Evolutionary conservation across 805 yeast species (phyloP).

Genomic region (Soucietia sequanensis): DNA sequence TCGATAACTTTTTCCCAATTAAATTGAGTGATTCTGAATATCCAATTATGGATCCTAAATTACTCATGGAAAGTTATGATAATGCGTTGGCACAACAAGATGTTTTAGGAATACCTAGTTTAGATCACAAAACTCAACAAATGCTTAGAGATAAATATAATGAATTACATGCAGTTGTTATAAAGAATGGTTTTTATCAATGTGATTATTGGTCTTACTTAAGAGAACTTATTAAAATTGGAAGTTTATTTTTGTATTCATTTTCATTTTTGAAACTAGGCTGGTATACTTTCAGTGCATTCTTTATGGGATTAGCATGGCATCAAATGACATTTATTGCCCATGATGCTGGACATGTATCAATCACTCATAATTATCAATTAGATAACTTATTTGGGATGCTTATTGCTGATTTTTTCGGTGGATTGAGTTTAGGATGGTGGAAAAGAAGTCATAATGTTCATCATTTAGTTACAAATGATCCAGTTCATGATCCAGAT

Average conservation of each 20-base stretch:
- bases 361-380: constrained; percentile 78
- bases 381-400: constrained; percentile 74
- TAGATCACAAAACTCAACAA: constrained; percentile 69
- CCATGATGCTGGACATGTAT: constrained; percentile 87
- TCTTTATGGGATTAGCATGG: constrained; percentile 75
- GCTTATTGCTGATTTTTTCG: constrained; percentile 70
- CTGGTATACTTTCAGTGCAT: constrained; percentile 56
- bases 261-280: constrained; percentile 46
- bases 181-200: constrained; percentile 59
- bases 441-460: constrained; percentile 94
- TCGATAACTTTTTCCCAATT: constrained; percentile 33
- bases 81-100: constrained; percentile 55
- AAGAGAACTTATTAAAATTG: constrained; percentile 65
- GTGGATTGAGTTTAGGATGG: constrained; percentile 92
- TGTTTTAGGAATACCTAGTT: constrained; percentile 53
- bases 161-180: constrained; percentile 54
- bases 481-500: constrained; percentile 92
- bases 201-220: constrained; percentile 74
- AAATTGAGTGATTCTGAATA: constrained; percentile 7
- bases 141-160: constrained; percentile 56
- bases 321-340: constrained; percentile 86
- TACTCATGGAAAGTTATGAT: constrained; percentile 57
- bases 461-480: constrained; percentile 90
- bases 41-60: constrained; percentile 54
- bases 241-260: constrained; percentile 49